Evolutionary conservation across 805 yeast species (phyloP).

Genomic region (Candida succiphila): DNA sequence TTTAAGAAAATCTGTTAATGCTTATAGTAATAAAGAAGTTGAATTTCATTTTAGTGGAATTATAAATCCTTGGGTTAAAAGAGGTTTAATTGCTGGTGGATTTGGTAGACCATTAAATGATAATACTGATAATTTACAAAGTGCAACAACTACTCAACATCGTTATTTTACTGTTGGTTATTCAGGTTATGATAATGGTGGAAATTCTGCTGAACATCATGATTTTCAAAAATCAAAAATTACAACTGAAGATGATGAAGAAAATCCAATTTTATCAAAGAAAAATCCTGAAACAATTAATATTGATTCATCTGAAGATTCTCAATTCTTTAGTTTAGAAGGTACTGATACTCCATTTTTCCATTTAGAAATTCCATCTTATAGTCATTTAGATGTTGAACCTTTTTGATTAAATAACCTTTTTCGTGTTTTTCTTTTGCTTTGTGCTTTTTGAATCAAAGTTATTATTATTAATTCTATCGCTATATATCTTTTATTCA

Average conservation of each 20-base stretch:
- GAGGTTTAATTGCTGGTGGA: slow-evolving; percentile 65
- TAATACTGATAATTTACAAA: background rate
- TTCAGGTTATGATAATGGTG: background rate
- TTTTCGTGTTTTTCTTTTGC: background rate
- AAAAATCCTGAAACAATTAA: background rate
- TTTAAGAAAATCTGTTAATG: slow-evolving; percentile 58
- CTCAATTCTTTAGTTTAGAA: slow-evolving; percentile 19
- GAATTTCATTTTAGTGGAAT: slow-evolving; percentile 88
- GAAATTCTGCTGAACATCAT: background rate
- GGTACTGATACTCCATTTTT: slow-evolving; percentile 66
- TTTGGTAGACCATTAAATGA: slow-evolving; percentile 38
- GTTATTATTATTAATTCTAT: background rate
- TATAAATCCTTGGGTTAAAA: slow-evolving; percentile 76
- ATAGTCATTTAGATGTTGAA: slow-evolving; percentile 14
- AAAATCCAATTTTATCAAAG: background rate
- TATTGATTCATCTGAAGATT: slow-evolving; percentile 1
- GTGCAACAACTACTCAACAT: slow-evolving; percentile 6
- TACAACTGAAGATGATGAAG: background rate
- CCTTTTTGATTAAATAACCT: background rate
- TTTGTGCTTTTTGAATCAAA: background rate
- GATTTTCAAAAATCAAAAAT: background rate
- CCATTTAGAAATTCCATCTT: slow-evolving; percentile 69
- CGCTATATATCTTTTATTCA: background rate
- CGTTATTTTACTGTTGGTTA: slow-evolving; percentile 3
- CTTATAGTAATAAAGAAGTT: slow-evolving; percentile 71